Percentiles rank a stretch among this genome's conserved stretches.
Conservation (phyloP, 1,139 yeast genomes). For the Neolecta irregularis region DNA sequence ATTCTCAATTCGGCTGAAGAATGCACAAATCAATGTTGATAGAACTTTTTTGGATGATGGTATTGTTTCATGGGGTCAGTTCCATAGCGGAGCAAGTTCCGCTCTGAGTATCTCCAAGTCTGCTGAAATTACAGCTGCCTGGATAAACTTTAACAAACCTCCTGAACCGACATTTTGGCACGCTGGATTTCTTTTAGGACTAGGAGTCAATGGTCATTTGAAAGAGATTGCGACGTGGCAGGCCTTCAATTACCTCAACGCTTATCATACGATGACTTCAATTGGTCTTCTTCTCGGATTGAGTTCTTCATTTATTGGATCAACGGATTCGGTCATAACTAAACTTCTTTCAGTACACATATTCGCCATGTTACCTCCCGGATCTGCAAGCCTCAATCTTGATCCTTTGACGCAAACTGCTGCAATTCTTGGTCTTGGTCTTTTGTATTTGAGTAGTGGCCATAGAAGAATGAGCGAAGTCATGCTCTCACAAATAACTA, state of each 20-base stretch:
- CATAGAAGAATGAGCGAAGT: conserved; percentile 82
- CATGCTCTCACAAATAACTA: conserved; percentile 46
- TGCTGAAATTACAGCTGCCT: conserved; percentile 67
- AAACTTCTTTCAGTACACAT: conserved; percentile 89
- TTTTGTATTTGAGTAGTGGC: conserved; percentile 60
- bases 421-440: conserved; percentile 78
- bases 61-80: conserved; percentile 65
- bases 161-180: conserved; percentile 59
- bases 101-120: conserved; percentile 67
- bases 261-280: conserved; percentile 73
- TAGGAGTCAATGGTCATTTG: conserved; percentile 84
- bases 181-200: conserved; percentile 86
- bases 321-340: conserved; percentile 75
- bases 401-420: conserved; percentile 77
- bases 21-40: conserved; percentile 49
- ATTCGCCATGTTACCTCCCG: conserved; percentile 77
- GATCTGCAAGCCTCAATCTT: conserved; percentile 81
- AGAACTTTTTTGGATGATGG: conserved; percentile 38
- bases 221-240: conserved; percentile 88
- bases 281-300: conserved; percentile 79
- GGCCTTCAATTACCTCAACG: conserved; percentile 81
- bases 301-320: conserved; percentile 75
- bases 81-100: conserved; percentile 83
- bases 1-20: conserved; percentile 49
- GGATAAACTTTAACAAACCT: conserved; percentile 84